A percentile compares a stretch with the other conserved stretches of the same genome.
These are phyloP conservation scores for Fusarium fujikuroi DNA, from an alignment of 2,329 filamentous ascomycete genomes.

Conservation along the genomic window DNA sequence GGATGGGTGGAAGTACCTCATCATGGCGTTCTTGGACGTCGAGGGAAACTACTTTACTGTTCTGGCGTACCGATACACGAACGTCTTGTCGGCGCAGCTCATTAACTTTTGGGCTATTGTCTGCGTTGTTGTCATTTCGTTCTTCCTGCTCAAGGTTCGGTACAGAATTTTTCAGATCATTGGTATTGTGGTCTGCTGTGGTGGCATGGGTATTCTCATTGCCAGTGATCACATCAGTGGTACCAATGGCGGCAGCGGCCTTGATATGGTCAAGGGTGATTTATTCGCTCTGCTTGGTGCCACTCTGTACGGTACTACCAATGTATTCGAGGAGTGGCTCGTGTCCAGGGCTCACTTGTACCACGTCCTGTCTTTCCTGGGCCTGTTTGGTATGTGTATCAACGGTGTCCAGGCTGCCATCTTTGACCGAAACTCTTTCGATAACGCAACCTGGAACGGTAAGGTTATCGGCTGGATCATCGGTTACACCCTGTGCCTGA, in stretches of 20 bases:
- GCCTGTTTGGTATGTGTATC: conserved; percentile 88
- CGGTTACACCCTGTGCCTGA: conserved; percentile 88
- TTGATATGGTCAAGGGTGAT: conserved; percentile 88
- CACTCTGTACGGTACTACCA: conserved; percentile 89
- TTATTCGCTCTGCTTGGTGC: conserved; percentile 90
- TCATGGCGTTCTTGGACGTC: conserved; percentile 92
- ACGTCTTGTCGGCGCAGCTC: conserved; percentile 89
- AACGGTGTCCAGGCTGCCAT: conserved; percentile 91
- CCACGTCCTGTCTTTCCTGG: conserved; percentile 92
- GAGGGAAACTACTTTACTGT: conserved; percentile 99
- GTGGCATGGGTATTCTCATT: conserved; percentile 87
- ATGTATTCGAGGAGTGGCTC: conserved; percentile 94
- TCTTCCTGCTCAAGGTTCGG: conserved; percentile 83
- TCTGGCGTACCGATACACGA: conserved; percentile 91
- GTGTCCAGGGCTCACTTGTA: conserved; percentile 88
- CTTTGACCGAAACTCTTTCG: conserved; percentile 84
- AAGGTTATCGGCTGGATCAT: conserved; percentile 82
- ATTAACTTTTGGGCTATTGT: conserved; percentile 99
- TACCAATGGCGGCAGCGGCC: conserved; percentile 72
- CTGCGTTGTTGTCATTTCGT: conserved; percentile 86
- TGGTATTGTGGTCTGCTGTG: conserved; percentile 91
- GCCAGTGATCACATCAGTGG: conserved; percentile 88
- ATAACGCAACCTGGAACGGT: conserved; percentile 70
- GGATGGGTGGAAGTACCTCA: conserved; percentile 93
- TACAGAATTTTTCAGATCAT: conserved; percentile 88